phyloP scores from a whole-genome alignment of 2,329 filamentous ascomycete species.

The Monosporascus sp. region DNA sequence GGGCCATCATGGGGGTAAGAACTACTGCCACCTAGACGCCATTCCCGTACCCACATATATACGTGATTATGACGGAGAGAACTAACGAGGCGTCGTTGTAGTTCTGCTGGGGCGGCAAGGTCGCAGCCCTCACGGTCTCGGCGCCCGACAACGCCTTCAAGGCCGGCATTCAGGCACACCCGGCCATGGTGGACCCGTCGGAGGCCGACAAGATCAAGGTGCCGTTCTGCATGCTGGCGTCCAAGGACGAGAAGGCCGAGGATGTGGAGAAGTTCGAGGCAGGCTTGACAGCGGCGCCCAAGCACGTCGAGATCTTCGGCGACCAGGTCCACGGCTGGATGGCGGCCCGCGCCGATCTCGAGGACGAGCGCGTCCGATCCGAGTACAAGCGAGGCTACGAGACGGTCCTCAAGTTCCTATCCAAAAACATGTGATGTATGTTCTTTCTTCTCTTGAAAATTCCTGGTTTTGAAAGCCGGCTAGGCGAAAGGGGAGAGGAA shows the following conservation, averaged over 20 bases:
- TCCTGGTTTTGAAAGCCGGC: too few species aligned
- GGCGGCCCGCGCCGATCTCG: conserved; percentile 59
- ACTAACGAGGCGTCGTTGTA: conserved; percentile 14
- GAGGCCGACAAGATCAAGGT: conserved; percentile 58
- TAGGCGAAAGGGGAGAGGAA: background rate
- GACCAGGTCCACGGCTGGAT: conserved; percentile 73
- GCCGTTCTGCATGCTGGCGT: conserved; percentile 60
- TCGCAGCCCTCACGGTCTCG: conserved; percentile 48
- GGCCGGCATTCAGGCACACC: conserved; percentile 48
- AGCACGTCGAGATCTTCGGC: conserved; percentile 60
- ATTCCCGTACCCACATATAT: too few species aligned
- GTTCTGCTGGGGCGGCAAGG: conserved; percentile 70
- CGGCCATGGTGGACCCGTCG: conserved; percentile 58
- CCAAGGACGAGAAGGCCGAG: conserved; percentile 56
- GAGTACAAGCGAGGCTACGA: conserved; percentile 61
- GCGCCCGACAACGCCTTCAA: conserved; percentile 51
- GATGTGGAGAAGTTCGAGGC: conserved; percentile 52
- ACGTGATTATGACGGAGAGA: too few species aligned
- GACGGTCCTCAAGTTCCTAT: conserved; percentile 54
- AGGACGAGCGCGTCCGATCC: conserved; percentile 50
- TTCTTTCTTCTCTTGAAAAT: background rate
- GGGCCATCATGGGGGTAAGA: conserved; percentile 57
- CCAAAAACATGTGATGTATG: conserved; percentile 36
- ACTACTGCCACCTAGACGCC: background rate
- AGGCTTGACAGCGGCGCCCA: conserved; percentile 44